phyloP scores from a whole-genome alignment of 2,329 filamentous ascomycete genomes.

The Paraphoma sp. region DNA sequence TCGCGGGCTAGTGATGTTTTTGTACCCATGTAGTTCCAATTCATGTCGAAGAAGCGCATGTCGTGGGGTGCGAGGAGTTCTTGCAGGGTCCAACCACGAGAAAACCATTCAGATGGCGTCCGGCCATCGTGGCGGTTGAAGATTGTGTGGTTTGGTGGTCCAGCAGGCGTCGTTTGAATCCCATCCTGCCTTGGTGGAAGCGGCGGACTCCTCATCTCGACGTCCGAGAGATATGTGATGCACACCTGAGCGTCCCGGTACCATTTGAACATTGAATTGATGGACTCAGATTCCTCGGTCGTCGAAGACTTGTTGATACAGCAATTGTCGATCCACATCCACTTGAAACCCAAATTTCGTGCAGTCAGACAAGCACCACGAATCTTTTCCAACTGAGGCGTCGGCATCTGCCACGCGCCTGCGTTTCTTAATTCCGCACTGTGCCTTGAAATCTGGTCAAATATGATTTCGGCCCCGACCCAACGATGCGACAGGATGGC shows the following conservation, averaged over 20 bases:
- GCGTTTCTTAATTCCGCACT: background rate
- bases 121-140: background rate
- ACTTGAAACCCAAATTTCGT: background rate
- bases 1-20: conserved; percentile 1
- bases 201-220: background rate
- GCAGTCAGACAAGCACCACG: conserved; percentile 3
- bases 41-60: conserved; percentile 11
- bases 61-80: conserved; percentile 15
- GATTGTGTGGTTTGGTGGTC: background rate
- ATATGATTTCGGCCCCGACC: conserved; percentile 1
- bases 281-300: conserved; percentile 3
- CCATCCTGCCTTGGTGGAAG: background rate
- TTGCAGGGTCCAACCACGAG: conserved; percentile 13
- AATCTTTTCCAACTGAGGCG: conserved; percentile 3
- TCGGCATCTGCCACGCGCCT: background rate
- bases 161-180: background rate
- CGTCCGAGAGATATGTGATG: conserved; percentile 6
- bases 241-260: conserved; percentile 4
- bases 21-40: conserved; percentile 13
- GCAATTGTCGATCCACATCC: conserved; percentile 6
- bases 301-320: conserved; percentile 5
- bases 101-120: conserved; percentile 11
- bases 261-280: conserved; percentile 12
- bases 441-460: background rate
- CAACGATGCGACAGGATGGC: conserved; percentile 5